Percentiles rank a stretch among this genome's conserved stretches.
Conservation (phyloP, 163 green algal genomes). For the Prototheca wickerhamii region DNA sequence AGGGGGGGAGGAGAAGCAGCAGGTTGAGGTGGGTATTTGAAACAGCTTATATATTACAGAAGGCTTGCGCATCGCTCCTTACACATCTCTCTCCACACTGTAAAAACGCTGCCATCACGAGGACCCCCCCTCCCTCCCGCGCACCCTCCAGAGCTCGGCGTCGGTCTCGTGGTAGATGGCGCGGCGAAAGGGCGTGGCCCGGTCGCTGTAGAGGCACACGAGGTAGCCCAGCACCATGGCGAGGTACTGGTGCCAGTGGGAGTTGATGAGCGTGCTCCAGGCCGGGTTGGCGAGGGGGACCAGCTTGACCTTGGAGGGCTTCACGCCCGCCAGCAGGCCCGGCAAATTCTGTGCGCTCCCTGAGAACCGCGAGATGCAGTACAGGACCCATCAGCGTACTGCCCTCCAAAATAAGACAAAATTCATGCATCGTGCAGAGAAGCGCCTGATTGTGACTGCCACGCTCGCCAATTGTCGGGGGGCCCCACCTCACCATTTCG, state of each 20-base stretch:
- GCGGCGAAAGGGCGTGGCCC: not conserved
- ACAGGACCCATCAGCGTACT: not conserved
- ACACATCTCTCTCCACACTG: not conserved
- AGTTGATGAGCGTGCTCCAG: not conserved
- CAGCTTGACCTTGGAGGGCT: not conserved
- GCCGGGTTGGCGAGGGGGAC: not conserved
- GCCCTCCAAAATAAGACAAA: too few species aligned
- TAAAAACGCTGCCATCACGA: not conserved
- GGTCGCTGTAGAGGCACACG: not conserved
- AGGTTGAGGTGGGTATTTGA: not conserved
- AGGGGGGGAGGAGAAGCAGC: not conserved
- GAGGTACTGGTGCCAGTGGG: conserved; percentile 2
- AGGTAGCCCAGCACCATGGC: not conserved
- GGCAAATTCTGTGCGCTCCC: not conserved
- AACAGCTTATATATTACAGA: too few species aligned
- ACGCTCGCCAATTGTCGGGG: not conserved
- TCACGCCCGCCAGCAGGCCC: not conserved
- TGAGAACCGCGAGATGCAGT: not conserved
- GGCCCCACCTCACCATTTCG: not conserved
- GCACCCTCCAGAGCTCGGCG: conserved; percentile 4
- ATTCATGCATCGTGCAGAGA: not conserved
- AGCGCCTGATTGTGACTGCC: not conserved
- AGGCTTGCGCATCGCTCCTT: too few species aligned
- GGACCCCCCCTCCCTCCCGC: not conserved
- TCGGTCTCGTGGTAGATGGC: not conserved